These are phyloP conservation scores for Fusarium fujikuroi DNA, from an alignment of 2,329 filamentous ascomycete genomes.

Conservation along the genomic window DNA sequence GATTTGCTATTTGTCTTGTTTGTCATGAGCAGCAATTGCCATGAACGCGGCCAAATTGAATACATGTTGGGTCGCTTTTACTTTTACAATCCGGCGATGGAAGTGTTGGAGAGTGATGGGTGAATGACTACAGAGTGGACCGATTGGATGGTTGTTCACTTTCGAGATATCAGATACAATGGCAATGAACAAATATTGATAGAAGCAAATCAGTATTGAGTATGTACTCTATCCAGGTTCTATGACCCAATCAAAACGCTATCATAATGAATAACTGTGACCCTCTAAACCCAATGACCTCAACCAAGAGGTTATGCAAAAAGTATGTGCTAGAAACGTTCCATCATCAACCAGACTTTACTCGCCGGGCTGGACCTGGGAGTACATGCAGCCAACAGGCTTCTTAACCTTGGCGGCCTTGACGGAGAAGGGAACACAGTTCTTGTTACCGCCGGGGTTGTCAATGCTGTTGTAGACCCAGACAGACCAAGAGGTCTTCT, in stretches of 20 bases:
- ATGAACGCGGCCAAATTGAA: background rate
- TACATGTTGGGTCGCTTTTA: fast-evolving
- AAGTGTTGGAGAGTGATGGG: fast-evolving
- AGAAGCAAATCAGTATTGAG: slow-evolving; percentile 1
- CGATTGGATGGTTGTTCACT: no score
- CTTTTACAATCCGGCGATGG: background rate
- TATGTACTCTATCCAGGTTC: slow-evolving; percentile 10
- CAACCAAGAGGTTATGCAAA: no score
- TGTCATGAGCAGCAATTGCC: background rate
- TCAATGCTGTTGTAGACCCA: slow-evolving; percentile 49
- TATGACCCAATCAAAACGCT: background rate
- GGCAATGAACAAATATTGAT: background rate
- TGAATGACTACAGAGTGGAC: background rate
- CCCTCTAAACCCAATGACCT: background rate
- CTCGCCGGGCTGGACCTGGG: slow-evolving; percentile 7
- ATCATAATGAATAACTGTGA: slow-evolving; percentile 7
- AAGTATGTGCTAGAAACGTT: background rate
- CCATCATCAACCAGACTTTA: background rate
- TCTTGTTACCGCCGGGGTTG: slow-evolving; percentile 51
- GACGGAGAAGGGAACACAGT: slow-evolving; percentile 51
- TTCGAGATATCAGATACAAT: no score
- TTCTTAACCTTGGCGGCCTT: slow-evolving; percentile 44
- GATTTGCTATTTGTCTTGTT: background rate
- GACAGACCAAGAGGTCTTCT: slow-evolving; percentile 52
- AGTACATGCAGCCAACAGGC: slow-evolving; percentile 54